These are phyloP conservation scores for Ampelocalamus luodianensis DNA, from an alignment of 176 grass and related monocot genomes.

Conservation along the genomic window DNA sequence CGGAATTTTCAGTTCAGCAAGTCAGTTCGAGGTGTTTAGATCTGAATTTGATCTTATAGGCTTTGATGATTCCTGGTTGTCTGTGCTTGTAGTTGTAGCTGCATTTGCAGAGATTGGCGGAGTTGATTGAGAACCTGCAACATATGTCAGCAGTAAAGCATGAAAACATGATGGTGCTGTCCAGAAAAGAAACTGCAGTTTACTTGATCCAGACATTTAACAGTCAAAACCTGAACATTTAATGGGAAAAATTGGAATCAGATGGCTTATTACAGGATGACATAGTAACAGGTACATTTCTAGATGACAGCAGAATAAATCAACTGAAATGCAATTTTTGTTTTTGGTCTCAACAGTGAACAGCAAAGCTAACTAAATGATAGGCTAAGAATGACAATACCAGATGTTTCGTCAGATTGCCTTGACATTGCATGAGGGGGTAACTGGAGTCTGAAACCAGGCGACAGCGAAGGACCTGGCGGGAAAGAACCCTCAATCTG, in stretches of 20 bases:
- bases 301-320: neutral
- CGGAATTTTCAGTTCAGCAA: slow-evolving; percentile 36
- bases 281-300: neutral
- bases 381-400: slow-evolving; percentile 41
- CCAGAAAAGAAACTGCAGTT: neutral
- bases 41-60: slow-evolving; percentile 46
- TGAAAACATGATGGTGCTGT: neutral
- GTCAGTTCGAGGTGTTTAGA: slow-evolving; percentile 52
- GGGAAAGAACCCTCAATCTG: slow-evolving; percentile 60
- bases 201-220: neutral
- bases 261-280: neutral
- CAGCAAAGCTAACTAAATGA: neutral
- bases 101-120: slow-evolving; percentile 33
- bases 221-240: neutral
- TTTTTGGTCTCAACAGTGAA: neutral
- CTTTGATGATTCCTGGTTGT: slow-evolving; percentile 39
- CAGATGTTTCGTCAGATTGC: slow-evolving; percentile 45
- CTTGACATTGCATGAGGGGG: slow-evolving; percentile 64
- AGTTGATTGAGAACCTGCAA: slow-evolving; percentile 60
- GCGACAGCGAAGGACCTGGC: slow-evolving; percentile 51
- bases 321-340: neutral
- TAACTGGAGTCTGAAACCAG: slow-evolving; percentile 72
- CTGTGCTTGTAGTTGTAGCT: slow-evolving; percentile 42
- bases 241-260: neutral
- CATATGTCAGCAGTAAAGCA: neutral